Base-by-base conservation (phyloP, 73 alveolate species). In the Urostyla sp. region DNA sequence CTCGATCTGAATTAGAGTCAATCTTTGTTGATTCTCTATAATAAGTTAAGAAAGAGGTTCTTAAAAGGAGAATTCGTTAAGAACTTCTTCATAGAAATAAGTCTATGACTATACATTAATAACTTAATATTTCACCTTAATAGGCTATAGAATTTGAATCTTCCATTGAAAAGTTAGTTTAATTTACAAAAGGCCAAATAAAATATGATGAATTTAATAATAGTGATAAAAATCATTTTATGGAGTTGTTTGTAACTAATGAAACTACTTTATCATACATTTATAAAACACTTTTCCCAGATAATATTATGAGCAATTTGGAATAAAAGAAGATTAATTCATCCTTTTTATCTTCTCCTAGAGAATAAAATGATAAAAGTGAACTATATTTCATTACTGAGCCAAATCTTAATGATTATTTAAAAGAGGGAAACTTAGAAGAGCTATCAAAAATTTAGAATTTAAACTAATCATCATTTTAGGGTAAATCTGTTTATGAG, bases 11-110 rank as follows among this genome's bases (percentile, higher is more conserved):
- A 43, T 84, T 90, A 5, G 98, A 93, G 50, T 37, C 59, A 24
- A 57, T 93, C 43, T 93, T 93, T 72, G 60, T 80, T 16, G 96
- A 90, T 27, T 93, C 95, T 52, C 84, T 93, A 51, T 96, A 93
- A 38, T 89, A 88, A 46, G 96, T 90, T 24, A 74, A 94, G 84
- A 93, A 92, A 80, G 88, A 93, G 30, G 69, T 93, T 49, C 48
- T 90, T 20, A 90, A 82, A 63, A 59, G 93, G 37, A 52, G 88
- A 34, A 15, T 67, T 16, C 67, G 55, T 37, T 11, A 24, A 0
- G 91, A 81, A 40, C 45, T 60, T 21, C n/a, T 69, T 0, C 20
- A 27, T 0, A 69, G 49, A 27, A 69, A 49, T 26, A 69, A 69
- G 53, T 45, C 83, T 6, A 69, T 46, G 18, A n/a, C 8, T 24